These are phyloP conservation scores for Cichorium intybus DNA, from an alignment of 140 eudicot genomes.

Conservation along the genomic window DNA sequence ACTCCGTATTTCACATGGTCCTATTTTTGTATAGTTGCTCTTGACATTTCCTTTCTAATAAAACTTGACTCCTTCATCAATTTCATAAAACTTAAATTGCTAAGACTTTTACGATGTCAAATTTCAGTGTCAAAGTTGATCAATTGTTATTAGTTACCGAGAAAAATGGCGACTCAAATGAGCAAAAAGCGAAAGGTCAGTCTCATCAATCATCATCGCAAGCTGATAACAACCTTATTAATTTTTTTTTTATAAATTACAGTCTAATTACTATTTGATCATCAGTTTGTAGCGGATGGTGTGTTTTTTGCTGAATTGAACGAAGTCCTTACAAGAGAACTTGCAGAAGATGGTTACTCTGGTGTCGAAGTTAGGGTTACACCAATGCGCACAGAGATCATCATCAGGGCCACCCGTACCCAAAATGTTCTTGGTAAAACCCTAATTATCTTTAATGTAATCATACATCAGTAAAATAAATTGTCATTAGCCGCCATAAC, in stretches of 20 bases:
- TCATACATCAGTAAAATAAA: background rate
- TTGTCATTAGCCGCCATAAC: background rate
- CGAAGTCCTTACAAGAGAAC: conserved; percentile 47
- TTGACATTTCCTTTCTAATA: background rate
- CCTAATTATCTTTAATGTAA: background rate
- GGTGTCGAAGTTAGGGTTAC: conserved; percentile 45
- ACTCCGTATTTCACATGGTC: no score
- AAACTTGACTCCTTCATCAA: no score
- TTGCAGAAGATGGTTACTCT: conserved; percentile 55
- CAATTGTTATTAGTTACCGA: background rate
- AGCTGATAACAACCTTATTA: background rate
- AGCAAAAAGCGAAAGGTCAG: conserved; percentile 37
- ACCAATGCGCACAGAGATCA: conserved; percentile 43
- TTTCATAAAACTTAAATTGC: no score
- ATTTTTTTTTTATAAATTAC: background rate
- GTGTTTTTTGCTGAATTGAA: conserved; percentile 47
- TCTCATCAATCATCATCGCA: background rate
- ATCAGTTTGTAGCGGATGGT: conserved; percentile 43
- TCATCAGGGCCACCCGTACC: conserved; percentile 41
- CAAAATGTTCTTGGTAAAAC: conserved; percentile 38
- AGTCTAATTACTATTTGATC: background rate
- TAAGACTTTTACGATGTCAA: background rate
- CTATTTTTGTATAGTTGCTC: background rate
- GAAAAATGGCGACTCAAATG: conserved; percentile 29
- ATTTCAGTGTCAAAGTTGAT: background rate